These are phyloP conservation scores for Rhodotorula sp. DNA, from an alignment of 1,284 basidiomycete species.

Conservation along the genomic window DNA sequence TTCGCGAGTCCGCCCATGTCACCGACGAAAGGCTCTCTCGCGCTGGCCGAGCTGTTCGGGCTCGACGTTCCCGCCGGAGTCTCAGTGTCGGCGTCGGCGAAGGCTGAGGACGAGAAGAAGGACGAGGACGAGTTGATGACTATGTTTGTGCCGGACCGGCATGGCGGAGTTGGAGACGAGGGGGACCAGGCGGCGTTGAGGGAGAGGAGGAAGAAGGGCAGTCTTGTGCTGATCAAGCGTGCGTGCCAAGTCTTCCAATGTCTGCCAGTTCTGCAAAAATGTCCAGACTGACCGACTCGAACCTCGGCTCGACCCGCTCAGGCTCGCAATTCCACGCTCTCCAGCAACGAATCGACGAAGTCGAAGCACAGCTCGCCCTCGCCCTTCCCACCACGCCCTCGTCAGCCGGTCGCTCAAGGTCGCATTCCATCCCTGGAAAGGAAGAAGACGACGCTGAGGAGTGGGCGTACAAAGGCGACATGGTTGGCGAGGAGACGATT, in stretches of 20 bases:
- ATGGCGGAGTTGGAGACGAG: neutral
- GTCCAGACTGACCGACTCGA: too few relatives aligned
- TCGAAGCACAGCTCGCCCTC: constrained; percentile 23
- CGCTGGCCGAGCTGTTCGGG: constrained; percentile 24
- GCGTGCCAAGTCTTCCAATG: neutral
- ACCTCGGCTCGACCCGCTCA: neutral
- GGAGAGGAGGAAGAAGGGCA: constrained; percentile 20
- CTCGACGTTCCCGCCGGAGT: constrained; percentile 17
- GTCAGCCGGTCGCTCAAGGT: neutral
- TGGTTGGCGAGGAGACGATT: constrained; percentile 1
- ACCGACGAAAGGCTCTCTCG: constrained; percentile 2
- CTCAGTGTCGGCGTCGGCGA: neutral
- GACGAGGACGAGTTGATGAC: constrained; percentile 19
- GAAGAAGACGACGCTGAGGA: neutral
- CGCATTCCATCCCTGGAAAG: neutral
- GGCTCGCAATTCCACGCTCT: constrained; percentile 33
- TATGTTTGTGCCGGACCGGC: constrained; percentile 3
- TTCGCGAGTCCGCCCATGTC: neutral
- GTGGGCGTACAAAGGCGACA: neutral
- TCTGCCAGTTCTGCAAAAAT: too few relatives aligned
- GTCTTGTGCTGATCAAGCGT: constrained; percentile 37
- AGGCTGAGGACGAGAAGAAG: neutral
- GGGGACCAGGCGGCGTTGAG: neutral
- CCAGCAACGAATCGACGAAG: constrained; percentile 26
- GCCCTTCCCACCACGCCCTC: neutral